Base-by-base conservation (phyloP, 768 basidiomycete genomes). In the Russula dissimulans region DNA sequence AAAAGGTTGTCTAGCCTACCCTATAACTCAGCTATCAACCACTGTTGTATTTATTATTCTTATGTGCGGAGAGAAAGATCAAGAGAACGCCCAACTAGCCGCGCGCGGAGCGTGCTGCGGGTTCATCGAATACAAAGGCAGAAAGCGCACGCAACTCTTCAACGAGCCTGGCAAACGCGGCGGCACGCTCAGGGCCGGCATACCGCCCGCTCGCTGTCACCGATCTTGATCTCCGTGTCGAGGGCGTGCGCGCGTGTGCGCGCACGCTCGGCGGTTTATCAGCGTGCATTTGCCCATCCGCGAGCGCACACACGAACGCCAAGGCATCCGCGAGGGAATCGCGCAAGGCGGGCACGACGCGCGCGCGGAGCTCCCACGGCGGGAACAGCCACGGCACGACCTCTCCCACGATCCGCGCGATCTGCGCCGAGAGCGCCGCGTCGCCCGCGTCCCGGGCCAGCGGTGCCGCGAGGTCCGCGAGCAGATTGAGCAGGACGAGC, bases 321-420 rank as follows among this genome's bases (percentile, higher is more conserved):
- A 39, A 42, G 4, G 48, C 47, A 14, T 42, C 39, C 17, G 29
- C 38, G 26, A 49, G 48, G 15, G 56, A 47, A 39, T 49, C 46
- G 17, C 47, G 39, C 31, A 57, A 39, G 3, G 10, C 47, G 29
- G 56, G 56, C 8, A 42, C 26, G 18, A 57, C 31, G 47, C 47
- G 47, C 11, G 5, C 26, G 36, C 46, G 45, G 34, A 57, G 47
- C 7, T 57, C 47, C 56, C 56, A 57, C 5, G 56, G 47, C 3
- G 46, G 56, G 12, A 49, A 57, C 17, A 49, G 34, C 47, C 47
- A 57, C 1, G 56, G 56, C n/a, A 49, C 47, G 39, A 57, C 47
- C 38, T 57, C 39, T 3, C 47, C 39, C 1, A 49, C 39, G 41
- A 57, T 57, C 3, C n/a, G 46, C n/a, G 39, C 56, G 32, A 49